A percentile compares a stretch with the other conserved stretches of the same genome.
These are phyloP conservation scores for Lepraria neglecta DNA, from an alignment of 495 filamentous ascomycete species.

Conservation along the genomic window DNA sequence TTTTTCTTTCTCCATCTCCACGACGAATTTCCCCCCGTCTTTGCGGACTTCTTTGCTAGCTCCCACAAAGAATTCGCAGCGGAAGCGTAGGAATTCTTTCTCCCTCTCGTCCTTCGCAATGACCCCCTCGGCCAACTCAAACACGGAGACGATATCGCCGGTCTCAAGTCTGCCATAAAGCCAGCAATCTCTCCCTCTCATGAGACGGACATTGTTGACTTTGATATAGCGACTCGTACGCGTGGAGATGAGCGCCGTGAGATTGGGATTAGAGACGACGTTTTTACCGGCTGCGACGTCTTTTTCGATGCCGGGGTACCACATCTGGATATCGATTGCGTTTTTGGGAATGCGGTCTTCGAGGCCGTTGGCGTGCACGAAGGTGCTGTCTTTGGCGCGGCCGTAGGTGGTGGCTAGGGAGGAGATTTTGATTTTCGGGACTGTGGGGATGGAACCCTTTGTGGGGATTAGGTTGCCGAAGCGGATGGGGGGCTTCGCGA, in stretches of 20 bases:
- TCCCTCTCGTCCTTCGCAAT: conserved; percentile 37
- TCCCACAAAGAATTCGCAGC: conserved; percentile 50
- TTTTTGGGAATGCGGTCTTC: conserved; percentile 72
- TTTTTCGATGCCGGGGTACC: conserved; percentile 55
- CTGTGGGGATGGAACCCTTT: conserved; percentile 42
- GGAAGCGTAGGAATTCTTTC: conserved; percentile 45
- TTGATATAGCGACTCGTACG: conserved; percentile 63
- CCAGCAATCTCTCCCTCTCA: conserved; percentile 19
- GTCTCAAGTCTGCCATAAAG: conserved; percentile 16
- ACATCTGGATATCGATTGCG: conserved; percentile 71
- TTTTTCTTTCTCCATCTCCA: conserved; percentile 34
- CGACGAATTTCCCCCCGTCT: conserved; percentile 21
- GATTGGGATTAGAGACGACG: conserved; percentile 48
- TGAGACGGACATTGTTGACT: conserved; percentile 53
- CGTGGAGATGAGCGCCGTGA: conserved; percentile 63
- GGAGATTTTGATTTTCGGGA: conserved; percentile 54
- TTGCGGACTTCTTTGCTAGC: conserved; percentile 43
- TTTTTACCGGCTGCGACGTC: conserved; percentile 49
- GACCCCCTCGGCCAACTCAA: conserved; percentile 42
- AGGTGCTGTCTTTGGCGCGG: conserved; percentile 53
- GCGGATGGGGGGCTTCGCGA: conserved; percentile 37
- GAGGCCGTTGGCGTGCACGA: conserved; percentile 49
- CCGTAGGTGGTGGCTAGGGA: conserved; percentile 68
- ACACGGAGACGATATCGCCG: conserved; percentile 19
- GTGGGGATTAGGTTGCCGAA: conserved; percentile 42